Base-by-base conservation (phyloP, 495 filamentous ascomycete species). In the Lasiosphaeria ovina region DNA sequence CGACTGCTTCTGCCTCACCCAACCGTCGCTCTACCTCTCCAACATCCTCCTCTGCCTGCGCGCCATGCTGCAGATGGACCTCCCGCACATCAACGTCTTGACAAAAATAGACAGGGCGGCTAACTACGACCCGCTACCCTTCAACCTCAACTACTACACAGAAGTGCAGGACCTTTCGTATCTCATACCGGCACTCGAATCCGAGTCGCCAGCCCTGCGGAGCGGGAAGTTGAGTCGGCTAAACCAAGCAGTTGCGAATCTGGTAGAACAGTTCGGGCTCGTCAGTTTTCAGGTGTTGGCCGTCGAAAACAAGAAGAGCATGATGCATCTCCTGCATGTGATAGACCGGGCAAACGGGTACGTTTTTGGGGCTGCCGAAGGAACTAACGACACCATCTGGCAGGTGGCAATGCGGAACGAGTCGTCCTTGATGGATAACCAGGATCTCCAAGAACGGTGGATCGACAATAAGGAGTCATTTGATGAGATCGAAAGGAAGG, bases 31-130 rank as follows among this genome's bases (percentile, higher is more conserved):
- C 66, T 98, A 94, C 74, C 90, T 98, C 55, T 96, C 93, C 63
- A 89, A 93, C 55, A 81, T 98, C 58, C 85, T 98, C 56, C 88
- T 98, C 38, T 91, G 90, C 42, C 85, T 98, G 57, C 89, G 94
- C 62, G 90, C 90, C 65, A 98, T 98, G 94, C 85, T 98, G 35
- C 93, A 97, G 76, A 91, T 98, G 79, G 93, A 97, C 69, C 86
- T 98, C 35, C 91, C 94, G 12, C 91, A 96, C 67, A 80, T 98
- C 57, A 98, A 98, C 72, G 90, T 98, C 58, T 82, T 98, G 32
- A 97, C 92, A 17, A 98, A 98, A 76, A 96, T 98, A 73, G 94
- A 98, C 76, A 95, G 94, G 62, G 77, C 98, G 35, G 60, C 77
- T 10, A 77, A 81, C 10, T 97, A 96, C 69, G 83, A 87, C 47